Base-by-base conservation (phyloP, 495 filamentous ascomycete species). In the Xylaria palmicola region DNA sequence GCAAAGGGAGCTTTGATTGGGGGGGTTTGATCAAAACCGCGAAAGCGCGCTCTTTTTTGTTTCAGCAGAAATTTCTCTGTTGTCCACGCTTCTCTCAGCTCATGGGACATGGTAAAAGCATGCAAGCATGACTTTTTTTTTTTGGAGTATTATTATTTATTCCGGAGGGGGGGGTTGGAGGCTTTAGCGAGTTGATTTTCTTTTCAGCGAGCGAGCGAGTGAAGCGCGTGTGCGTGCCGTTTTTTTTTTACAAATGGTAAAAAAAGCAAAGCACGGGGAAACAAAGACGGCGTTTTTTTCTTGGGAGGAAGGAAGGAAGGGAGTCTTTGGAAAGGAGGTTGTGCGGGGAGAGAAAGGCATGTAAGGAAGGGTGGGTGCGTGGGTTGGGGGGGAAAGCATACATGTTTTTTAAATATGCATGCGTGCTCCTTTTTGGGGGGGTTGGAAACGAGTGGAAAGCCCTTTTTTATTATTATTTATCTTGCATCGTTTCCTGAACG, bases 271-370 rank as follows among this genome's bases (percentile, higher is more conserved):
- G 45, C 56, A 12, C 32, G 22, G 56, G n/a, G 36, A 34, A 37
- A 29, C 51, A 45, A 45, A 8, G 15, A 41, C 8, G 56, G 56
- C 44, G 56, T 57, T 49, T 10, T 39, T 19, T n/a, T n/a, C n/a
- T n/a, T n/a, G n/a, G n/a, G n/a, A n/a, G n/a, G n/a, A n/a, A n/a
- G n/a, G n/a, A n/a, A n/a, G n/a, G n/a, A n/a, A 34, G 26, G 56
- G 44, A 40, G 56, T 51, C 45, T n/a, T n/a, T 34, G 45, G 44
- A 20, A 41, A 62, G 32, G n/a, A n/a, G n/a, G n/a, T n/a, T n/a
- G n/a, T n/a, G n/a, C n/a, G n/a, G n/a, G n/a, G n/a, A n/a, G n/a
- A n/a, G n/a, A n/a, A n/a, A n/a, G n/a, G n/a, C n/a, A n/a, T n/a
- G n/a, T n/a, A n/a, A n/a, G n/a, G n/a, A n/a, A n/a, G n/a, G n/a